Evolutionary conservation across 257 asterid species (phyloP).

Genomic region (Lycium barbarum): DNA sequence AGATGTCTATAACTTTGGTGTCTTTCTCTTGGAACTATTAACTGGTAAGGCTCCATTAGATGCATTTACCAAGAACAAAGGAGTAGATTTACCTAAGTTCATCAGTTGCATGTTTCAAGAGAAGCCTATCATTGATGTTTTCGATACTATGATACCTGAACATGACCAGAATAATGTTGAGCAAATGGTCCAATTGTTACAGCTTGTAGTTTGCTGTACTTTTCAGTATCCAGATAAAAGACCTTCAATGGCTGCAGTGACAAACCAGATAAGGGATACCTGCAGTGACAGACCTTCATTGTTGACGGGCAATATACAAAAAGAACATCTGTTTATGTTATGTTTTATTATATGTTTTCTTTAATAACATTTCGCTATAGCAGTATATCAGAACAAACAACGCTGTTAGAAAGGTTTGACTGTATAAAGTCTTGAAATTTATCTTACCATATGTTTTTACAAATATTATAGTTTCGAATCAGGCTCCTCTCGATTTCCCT

Average conservation of each 20-base stretch:
- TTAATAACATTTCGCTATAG: too few species aligned
- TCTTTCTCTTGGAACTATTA: constrained; percentile 45
- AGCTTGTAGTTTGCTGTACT: constrained; percentile 48
- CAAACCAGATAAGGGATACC: constrained; percentile 33
- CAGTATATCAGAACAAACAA: too few species aligned
- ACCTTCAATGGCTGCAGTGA: constrained; percentile 42
- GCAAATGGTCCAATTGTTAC: constrained; percentile 46
- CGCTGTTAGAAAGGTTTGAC: too few species aligned
- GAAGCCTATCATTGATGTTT: constrained; percentile 37
- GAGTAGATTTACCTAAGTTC: constrained; percentile 41
- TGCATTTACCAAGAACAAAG: background rate
- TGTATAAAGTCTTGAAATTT: too few species aligned
- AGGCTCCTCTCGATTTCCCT: background rate
- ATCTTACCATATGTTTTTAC: background rate
- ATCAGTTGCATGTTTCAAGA: constrained; percentile 40
- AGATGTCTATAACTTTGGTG: constrained; percentile 48
- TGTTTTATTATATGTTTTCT: too few species aligned
- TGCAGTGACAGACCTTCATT: constrained; percentile 26
- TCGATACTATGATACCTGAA: constrained; percentile 33
- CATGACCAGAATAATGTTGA: constrained; percentile 30
- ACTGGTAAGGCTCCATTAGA: constrained; percentile 39
- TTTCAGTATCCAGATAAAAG: constrained; percentile 38
- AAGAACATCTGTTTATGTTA: background rate
- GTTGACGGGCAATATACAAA: background rate
- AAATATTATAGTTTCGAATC: background rate